Evolutionary conservation across 2,329 filamentous ascomycete genomes (phyloP).

Genomic region (Fusarium newnesense): DNA sequence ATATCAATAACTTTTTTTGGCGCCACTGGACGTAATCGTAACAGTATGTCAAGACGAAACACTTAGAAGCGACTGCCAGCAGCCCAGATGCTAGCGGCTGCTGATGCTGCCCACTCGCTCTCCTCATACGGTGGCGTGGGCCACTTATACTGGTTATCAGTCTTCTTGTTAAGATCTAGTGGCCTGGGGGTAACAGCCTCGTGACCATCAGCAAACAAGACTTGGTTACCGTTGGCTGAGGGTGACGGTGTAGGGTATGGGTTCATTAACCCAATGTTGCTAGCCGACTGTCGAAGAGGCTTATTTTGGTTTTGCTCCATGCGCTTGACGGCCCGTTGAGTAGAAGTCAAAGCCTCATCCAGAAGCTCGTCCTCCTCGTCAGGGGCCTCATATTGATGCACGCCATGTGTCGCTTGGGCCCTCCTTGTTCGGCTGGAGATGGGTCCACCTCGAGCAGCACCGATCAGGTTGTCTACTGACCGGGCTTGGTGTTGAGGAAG

Average conservation of each 20-base stretch:
- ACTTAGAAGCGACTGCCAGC: constrained; percentile 71
- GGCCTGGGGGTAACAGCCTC: constrained; percentile 75
- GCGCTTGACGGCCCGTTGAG: constrained; percentile 77
- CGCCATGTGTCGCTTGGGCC: constrained; percentile 77
- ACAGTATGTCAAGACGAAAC: constrained; percentile 14
- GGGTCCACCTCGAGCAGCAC: constrained; percentile 67
- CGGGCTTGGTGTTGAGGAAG: constrained; percentile 70
- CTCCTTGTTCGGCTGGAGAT: constrained; percentile 84
- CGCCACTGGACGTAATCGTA: constrained; percentile 42
- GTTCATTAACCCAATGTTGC: constrained; percentile 68
- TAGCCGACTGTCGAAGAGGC: constrained; percentile 69
- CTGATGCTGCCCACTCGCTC: constrained; percentile 87
- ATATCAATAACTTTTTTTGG: constrained; percentile 43
- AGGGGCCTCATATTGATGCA: constrained; percentile 90
- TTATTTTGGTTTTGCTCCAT: constrained; percentile 64
- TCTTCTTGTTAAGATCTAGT: constrained; percentile 72
- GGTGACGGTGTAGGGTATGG: constrained; percentile 76
- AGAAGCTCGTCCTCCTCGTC: constrained; percentile 97
- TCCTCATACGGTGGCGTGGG: constrained; percentile 96
- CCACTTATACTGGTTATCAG: constrained; percentile 75
- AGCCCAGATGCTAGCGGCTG: constrained; percentile 83
- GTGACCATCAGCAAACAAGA: constrained; percentile 75
- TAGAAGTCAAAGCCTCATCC: constrained; percentile 85
- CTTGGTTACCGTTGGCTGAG: constrained; percentile 83
- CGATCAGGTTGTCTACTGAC: constrained; percentile 71